Evolutionary conservation across 805 yeast species (phyloP), one percentile per base, ranked within the genome.

Genomic region (Candida schatavii): DNA sequence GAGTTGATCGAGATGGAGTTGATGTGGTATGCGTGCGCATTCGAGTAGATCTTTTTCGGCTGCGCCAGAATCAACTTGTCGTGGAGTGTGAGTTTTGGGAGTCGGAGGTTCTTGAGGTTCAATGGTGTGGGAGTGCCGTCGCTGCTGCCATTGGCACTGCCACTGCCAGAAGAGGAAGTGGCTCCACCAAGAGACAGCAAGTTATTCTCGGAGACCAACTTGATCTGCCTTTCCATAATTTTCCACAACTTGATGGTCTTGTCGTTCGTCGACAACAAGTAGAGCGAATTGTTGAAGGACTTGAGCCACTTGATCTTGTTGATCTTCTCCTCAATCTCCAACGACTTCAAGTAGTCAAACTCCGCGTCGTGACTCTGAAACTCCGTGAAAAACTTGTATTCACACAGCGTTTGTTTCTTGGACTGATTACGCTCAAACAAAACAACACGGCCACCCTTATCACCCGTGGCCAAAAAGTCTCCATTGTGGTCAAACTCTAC

Each of bases 161-260:
- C 35, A 13, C 13, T 5, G 32, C 17, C n/a, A n/a, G 13, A 20
- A 13, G 35, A 9, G 46, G 59, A 50, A 22, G 60, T 81, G n/a
- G 18, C 23, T 6, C 25, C 32, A 18, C 17, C 20, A 10, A 18
- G 14, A 5, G 40, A 28, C 47, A 55, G 53, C 22, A 88, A 68
- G 66, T 93, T 93, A 65, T 88, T 93, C 60, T 91, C 97, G 39
- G 90, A 78, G 18, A 93, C 99, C 61, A 93, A 78, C 65, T 88
- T 88, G 51, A 93, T 85, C 56, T 86, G 88, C 61, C 89, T 87
- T 63, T 90, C 97, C 70, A 82, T 85, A 36, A 93, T 78, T 64
- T 93, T 93, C 99, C 99, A 93, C 47, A 93, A 77, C 71, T 93
- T 93, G 59, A 93, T 89, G n/a, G 99, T 93, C 68, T 93, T 93